Conservation (phyloP, 2,329 filamentous ascomycete genomes). For the Neophaeococcomyces aloes region DNA sequence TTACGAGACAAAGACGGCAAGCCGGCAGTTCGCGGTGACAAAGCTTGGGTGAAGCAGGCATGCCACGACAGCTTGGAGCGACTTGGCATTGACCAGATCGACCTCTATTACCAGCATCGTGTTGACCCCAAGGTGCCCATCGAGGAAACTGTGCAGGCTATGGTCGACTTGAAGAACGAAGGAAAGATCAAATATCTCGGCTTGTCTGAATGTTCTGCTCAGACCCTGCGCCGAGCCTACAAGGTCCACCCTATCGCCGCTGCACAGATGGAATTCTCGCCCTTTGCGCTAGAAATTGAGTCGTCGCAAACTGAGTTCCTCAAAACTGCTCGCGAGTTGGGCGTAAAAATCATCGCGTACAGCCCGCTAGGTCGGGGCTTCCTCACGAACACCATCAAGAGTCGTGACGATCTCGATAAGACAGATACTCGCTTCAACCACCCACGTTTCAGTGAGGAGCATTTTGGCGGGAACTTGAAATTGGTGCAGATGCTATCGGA, state of each 20-base stretch:
- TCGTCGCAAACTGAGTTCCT: conserved; percentile 21
- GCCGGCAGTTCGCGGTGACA: conserved; percentile 26
- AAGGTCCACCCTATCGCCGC: conserved; percentile 41
- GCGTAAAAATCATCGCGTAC: conserved; percentile 34
- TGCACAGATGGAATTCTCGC: conserved; percentile 46
- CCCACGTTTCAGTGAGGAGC: conserved; percentile 43
- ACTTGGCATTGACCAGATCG: conserved; percentile 36
- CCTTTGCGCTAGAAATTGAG: conserved; percentile 43
- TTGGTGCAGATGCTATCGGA: conserved; percentile 41
- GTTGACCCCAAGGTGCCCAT: conserved; percentile 30
- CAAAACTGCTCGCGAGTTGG: conserved; percentile 24
- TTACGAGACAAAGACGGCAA: conserved; percentile 9
- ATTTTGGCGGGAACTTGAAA: conserved; percentile 47
- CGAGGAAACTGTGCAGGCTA: conserved; percentile 32
- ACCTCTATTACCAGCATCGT: conserved; percentile 40
- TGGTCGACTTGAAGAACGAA: conserved; percentile 38
- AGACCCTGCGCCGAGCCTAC: conserved; percentile 41
- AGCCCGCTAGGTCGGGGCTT: conserved; percentile 36
- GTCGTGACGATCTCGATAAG: conserved; percentile 29
- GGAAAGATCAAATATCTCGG: conserved; percentile 47
- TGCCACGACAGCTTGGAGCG: conserved; percentile 33
- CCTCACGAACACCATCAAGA: conserved; percentile 33
- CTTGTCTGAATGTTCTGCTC: conserved; percentile 39
- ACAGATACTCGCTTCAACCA: conserved; percentile 37
- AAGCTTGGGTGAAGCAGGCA: conserved; percentile 33